Evolutionary conservation across 192 early-diverging fungal genomes (phyloP).

Genomic region (Rhizoclosmatium sp.): DNA sequence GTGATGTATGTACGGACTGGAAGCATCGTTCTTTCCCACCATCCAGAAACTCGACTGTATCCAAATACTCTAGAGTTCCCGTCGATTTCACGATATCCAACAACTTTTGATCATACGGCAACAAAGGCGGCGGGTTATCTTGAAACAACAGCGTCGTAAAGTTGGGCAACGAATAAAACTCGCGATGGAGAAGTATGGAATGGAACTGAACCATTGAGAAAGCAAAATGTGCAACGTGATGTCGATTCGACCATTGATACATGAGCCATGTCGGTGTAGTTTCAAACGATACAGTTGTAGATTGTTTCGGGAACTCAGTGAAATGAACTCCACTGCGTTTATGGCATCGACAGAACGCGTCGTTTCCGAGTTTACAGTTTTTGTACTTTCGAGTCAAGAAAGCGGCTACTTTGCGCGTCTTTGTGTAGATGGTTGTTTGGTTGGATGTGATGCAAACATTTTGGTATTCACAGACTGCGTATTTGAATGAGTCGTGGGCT

Average conservation of each 20-base stretch:
- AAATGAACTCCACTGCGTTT: neutral
- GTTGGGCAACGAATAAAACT: neutral
- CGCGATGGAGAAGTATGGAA: slow-evolving; percentile 4
- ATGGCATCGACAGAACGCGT: slow-evolving; percentile 12
- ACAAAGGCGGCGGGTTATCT: neutral
- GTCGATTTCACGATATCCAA: neutral
- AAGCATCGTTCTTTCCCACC: neutral
- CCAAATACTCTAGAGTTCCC: neutral
- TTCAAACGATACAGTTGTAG: neutral
- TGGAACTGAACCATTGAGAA: slow-evolving; percentile 17
- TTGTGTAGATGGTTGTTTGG: slow-evolving; percentile 14
- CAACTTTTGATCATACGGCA: neutral
- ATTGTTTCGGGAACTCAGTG: neutral
- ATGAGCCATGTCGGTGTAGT: slow-evolving; percentile 3
- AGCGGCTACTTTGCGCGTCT: neutral
- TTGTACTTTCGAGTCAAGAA: neutral
- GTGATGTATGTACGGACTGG: neutral
- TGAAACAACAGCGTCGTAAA: slow-evolving; percentile 8
- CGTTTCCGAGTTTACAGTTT: neutral
- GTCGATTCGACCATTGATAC: neutral
- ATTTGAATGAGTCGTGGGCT: neutral
- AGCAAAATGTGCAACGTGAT: slow-evolving; percentile 18
- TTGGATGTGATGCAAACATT: slow-evolving; percentile 2
- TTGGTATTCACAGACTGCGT: slow-evolving; percentile 7
- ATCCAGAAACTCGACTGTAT: neutral